Evolutionary conservation across 768 basidiomycete genomes (phyloP), one percentile per base, ranked within the genome.

Genomic region (Gelatoporia subvermispora): DNA sequence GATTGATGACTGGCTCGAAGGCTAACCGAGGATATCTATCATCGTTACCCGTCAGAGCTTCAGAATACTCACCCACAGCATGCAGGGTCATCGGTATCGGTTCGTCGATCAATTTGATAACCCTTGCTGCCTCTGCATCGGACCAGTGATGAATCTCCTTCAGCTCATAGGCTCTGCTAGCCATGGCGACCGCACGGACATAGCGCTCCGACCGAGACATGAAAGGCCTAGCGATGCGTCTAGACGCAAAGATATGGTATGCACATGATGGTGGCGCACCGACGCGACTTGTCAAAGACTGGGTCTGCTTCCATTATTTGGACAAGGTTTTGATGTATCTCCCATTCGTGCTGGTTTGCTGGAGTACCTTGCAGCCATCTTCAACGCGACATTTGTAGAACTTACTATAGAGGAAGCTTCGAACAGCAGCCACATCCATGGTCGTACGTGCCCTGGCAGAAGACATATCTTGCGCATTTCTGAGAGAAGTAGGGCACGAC

Each of bases 1-100:
- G 72, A 43, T 70, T 55, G 46, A 89, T 74, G 11, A 89, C 81
- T 2, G 87, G 86, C 44, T 79, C 74, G 56, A 90, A 90, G 0
- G 84, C 70, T 67, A 2, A 16, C 16, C 16, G 11, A 41, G 31
- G 36, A 22, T 69, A 5, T 54, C 18, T 34, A 18, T 28, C 8
- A 35, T 35, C 22, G n/a, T 45, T 16, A 34, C 5, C 23, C 7
- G 8, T 25, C n/a, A 23, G 49, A 15, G 16, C n/a, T n/a, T 21
- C 8, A 23, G 2, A 11, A 4, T 13, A 51, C 58, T 35, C 25
- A 68, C 70, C 74, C 3, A 66, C 45, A 35, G 62, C 54, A 44
- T 76, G 74, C 39, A 75, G 54, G 36, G 44, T 44, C 17, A 85
- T 73, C 0, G 85, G 77, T 8, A 81, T 61, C 2, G 56, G 35